Evolutionary conservation across 2,329 filamentous ascomycete species (phyloP), one percentile per base, ranked within the genome.

Genomic region (Colletotrichum tabaci): DNA sequence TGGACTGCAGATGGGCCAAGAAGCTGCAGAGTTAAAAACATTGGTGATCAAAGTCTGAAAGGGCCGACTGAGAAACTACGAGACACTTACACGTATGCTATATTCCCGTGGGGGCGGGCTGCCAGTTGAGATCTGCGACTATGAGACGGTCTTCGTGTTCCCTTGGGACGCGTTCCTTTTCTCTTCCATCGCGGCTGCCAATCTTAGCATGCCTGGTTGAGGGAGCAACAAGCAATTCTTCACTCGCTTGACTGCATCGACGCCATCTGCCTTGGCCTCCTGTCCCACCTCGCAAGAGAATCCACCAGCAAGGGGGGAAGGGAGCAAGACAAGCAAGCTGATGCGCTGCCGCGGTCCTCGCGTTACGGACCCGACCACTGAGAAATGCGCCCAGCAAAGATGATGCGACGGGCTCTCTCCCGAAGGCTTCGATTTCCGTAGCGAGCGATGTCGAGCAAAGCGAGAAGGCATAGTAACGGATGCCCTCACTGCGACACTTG

Each of bases 181-280:
- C 16, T 50, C 6, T 15, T 12, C 8, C 30, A 10, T 35, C 30
- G 30, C 30, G 30, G 10, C 46, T 18, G 61, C 18, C 42, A 18
- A 38, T 55, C 15, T 10, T 16, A 3, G 15, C 42, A 18, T 49
- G 46, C 60, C 42, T 38, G 13, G 65, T 26, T 12, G 21, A 15
- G 16, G 21, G 42, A 61, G 16, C 46, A 42, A 30, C 40, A 64
- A 69, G 69, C 69, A 55, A 55, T 71, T 67, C 66, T 67, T 60
- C 52, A 67, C 13, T 44, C 13, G 7, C 50, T 47, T 21, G 40
- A 18, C 60, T 49, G 30, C 30, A 30, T 42, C 47, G 23, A 46
- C n/a, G 42, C 62, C 23, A 56, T 65, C 52, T 57, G 52, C 47
- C 52, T 56, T 47, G 61, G 61, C 40, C 40, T 50, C n/a, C 12